Base-by-base conservation (phyloP, 2,329 filamentous ascomycete species). In the Metarhizium robertsii region DNA sequence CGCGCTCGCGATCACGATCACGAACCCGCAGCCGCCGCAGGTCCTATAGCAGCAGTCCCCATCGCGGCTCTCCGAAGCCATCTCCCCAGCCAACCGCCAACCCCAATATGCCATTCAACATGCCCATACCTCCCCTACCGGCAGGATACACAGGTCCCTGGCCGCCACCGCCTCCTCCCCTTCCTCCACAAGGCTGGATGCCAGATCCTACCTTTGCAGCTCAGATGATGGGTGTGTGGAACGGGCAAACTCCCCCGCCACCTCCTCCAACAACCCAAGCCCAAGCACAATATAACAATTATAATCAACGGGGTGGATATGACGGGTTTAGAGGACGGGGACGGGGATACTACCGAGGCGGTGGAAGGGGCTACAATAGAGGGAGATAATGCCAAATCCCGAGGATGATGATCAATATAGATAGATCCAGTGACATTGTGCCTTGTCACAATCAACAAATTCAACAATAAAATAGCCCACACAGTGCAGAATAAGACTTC, bases 91-190 rank as follows among this genome's bases (percentile, higher is more conserved):
- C 42, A 47, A 61, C 40, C 1, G 16, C 42, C 42, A 45, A 20
- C n/a, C 6, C 42, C 54, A 40, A 40, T 40, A 56, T 50, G 58
- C 50, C 55, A 16, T 50, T 43, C n/a, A 36, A 43, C 38, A 51
- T 51, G 29, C 56, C 49, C 13, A 52, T 54, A 1, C 71, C 71
- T 4, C 73, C 69, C 6, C 71, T 68, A 0, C 71, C 72, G 10
- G 61, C 61, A 14, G 71, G 71, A 5, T 75, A 72, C 53, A 66
- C 69, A 51, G 74, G 73, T 2, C 67, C 69, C 11, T 77, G 75
- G 74, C 74, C 73, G 6, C 68, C 66, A 2, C 68, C 67, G 1
- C 66, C 66, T n/a, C 67, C 63, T 47, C 64, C 60, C 6, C 58
- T 55, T 29, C 52, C 53, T 54, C 54, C 61, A 34, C 59, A 62